Percentiles rank a stretch among this genome's conserved stretches.
Evolutionary conservation across 805 yeast genomes (phyloP).

Genomic region (Blastobotrys muscicola): DNA sequence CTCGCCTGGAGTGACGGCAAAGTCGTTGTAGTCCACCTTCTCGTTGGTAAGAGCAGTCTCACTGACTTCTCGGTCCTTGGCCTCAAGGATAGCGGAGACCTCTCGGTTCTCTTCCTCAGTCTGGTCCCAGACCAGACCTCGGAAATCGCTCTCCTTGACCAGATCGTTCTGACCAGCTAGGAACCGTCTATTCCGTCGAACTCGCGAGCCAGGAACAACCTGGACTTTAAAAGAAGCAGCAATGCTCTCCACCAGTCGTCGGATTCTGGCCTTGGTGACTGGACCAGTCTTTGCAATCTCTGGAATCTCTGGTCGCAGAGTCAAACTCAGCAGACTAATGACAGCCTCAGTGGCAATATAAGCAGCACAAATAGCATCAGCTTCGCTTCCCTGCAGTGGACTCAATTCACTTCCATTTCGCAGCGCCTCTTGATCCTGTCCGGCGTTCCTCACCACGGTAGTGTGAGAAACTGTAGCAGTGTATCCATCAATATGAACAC

Average conservation of each 20-base stretch:
- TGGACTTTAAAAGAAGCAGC: conserved; percentile 77
- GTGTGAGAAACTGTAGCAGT: conserved; percentile 84
- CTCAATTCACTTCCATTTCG: conserved; percentile 42
- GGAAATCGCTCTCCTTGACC: conserved; percentile 84
- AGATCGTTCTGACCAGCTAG: conserved; percentile 94
- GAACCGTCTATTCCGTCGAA: conserved; percentile 85
- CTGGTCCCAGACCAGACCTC: conserved; percentile 55
- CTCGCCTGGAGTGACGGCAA: conserved; percentile 68
- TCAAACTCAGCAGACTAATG: conserved; percentile 62
- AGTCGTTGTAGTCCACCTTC: conserved; percentile 42
- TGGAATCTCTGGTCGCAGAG: conserved; percentile 45
- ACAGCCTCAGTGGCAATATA: conserved; percentile 85
- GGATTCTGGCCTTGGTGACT: conserved; percentile 62
- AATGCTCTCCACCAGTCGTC: conserved; percentile 72
- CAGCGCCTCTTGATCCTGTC: conserved; percentile 32
- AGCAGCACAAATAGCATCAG: conserved; percentile 85
- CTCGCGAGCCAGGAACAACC: conserved; percentile 87
- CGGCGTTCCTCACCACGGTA: conserved; percentile 54
- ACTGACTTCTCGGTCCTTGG: conserved; percentile 4
- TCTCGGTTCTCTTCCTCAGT: conserved; percentile 14
- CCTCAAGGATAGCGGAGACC: conserved; percentile 9
- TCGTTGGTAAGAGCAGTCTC: conserved; percentile 29
- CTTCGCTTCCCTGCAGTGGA: conserved; percentile 74
- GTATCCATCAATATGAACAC: conserved; percentile 93
- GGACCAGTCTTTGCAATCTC: conserved; percentile 12